Percentiles rank a stretch among this genome's conserved stretches.
phyloP scores from a whole-genome alignment of 371 early-diverging fungal species.

The Mortierella polycephala region DNA sequence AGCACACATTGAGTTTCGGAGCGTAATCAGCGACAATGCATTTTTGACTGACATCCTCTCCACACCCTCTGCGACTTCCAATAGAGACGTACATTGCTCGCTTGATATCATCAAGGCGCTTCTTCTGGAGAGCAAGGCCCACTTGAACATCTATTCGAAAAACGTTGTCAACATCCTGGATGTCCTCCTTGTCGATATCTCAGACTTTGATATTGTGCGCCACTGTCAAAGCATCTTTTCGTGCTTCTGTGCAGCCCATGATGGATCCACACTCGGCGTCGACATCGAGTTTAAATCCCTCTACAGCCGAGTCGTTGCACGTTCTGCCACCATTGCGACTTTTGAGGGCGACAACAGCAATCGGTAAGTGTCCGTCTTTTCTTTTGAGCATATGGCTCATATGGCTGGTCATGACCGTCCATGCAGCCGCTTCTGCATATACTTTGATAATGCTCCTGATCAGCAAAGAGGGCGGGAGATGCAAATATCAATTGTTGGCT shows the following conservation, averaged over 20 bases:
- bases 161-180: constrained; percentile 69
- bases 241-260: constrained; percentile 70
- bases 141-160: constrained; percentile 85
- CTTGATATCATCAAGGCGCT: constrained; percentile 81
- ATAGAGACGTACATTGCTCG: constrained; percentile 57
- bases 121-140: constrained; percentile 76
- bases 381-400: not conserved
- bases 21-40: no score
- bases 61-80: not conserved
- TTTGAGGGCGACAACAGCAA: constrained; percentile 31
- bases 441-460: no score
- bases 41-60: not conserved
- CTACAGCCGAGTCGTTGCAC: constrained; percentile 67
- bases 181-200: constrained; percentile 55
- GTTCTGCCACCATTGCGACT: constrained; percentile 67
- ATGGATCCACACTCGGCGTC: constrained; percentile 74
- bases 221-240: constrained; percentile 67
- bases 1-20: no score
- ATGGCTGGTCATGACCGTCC: not conserved
- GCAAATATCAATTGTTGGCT: no score
- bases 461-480: no score
- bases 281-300: constrained; percentile 73
- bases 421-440: not conserved
- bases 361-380: constrained; percentile 16
- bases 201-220: constrained; percentile 50